Base-by-base conservation (phyloP, 108 stramenopile species). In the Conticribra weissflogii region DNA sequence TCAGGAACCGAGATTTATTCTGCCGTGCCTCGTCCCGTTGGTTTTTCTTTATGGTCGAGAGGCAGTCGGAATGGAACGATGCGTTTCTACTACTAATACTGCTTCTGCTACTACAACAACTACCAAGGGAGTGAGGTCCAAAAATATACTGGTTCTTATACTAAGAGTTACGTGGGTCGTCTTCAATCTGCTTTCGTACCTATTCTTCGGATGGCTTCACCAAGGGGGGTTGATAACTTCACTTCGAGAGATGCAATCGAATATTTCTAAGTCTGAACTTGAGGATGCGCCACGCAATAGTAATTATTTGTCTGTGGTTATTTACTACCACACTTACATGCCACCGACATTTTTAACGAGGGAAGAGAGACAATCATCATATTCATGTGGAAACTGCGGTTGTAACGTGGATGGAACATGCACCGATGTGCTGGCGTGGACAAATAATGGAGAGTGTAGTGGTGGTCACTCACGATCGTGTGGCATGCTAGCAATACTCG, bases 1-100 rank as follows among this genome's bases (percentile, higher is more conserved):
- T 58, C 91, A 92, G 77, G 91, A 92, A 74, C 91, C 91, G 15
- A 81, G 91, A 64, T 92, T 92, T 53, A 60, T 92, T 30, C 56
- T 89, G 9, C 91, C 91, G 12, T 59, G 83, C 34, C 7, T 88
- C 8, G 71, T 88, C 19, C 88, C 88, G 28, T 36, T 92, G 58
- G 72, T 78, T 5, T 59, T 85, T 5, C 58, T 92, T 8, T 60
- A 31, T 54, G 85, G 82, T 28, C 61, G 68, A 63, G 33, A 65
- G 0, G 54, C 54, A 16, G 31, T 59, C 33, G 59, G 51, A 32
- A 36, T 16, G 19, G 53, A 44, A 24, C 18, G 2, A 24, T 21
- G 12, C 17, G 19, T n/a, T n/a, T n/a, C n/a, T n/a, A n/a, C n/a
- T n/a, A n/a, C n/a, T n/a, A n/a, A n/a, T n/a, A n/a, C n/a, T n/a